These are phyloP conservation scores for Nasturtium officinale DNA, from an alignment of 345 rosid genomes.

Conservation along the genomic window DNA sequence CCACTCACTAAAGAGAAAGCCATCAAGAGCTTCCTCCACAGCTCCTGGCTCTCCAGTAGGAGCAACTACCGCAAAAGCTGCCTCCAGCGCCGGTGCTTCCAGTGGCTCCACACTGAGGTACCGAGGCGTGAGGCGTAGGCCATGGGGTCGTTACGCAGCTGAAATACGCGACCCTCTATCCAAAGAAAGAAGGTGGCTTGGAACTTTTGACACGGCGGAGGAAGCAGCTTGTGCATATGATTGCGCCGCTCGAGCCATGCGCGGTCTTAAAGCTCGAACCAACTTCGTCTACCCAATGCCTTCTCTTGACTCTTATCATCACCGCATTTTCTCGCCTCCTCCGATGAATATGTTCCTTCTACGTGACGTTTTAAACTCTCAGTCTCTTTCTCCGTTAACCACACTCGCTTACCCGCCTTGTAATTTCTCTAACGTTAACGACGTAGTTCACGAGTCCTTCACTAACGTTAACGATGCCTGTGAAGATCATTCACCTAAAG, in stretches of 20 bases:
- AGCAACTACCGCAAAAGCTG: slow-evolving; percentile 41
- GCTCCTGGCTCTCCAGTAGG: slow-evolving; percentile 28
- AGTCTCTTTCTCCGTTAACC: slow-evolving; percentile 36
- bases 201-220: slow-evolving; percentile 96
- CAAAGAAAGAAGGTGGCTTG: slow-evolving; percentile 93
- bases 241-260: slow-evolving; percentile 91
- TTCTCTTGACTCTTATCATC: slow-evolving; percentile 39
- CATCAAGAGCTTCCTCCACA: slow-evolving; percentile 36
- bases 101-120: slow-evolving; percentile 64
- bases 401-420: slow-evolving; percentile 13
- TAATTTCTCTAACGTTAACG: slow-evolving; percentile 27
- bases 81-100: slow-evolving; percentile 45
- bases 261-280: slow-evolving; percentile 89
- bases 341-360: slow-evolving; percentile 64
- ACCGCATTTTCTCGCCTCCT: slow-evolving; percentile 40
- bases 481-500: slow-evolving; percentile 39
- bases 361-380: slow-evolving; percentile 54
- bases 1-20: slow-evolving; percentile 36
- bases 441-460: slow-evolving; percentile 27
- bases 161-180: slow-evolving; percentile 94
- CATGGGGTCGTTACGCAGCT: slow-evolving; percentile 99
- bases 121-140: slow-evolving; percentile 93
- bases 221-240: slow-evolving; percentile 98
- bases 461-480: neutral
- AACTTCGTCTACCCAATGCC: slow-evolving; percentile 74